phyloP scores from a whole-genome alignment of 2,329 filamentous ascomycete species.

The Helotiales sp. region DNA sequence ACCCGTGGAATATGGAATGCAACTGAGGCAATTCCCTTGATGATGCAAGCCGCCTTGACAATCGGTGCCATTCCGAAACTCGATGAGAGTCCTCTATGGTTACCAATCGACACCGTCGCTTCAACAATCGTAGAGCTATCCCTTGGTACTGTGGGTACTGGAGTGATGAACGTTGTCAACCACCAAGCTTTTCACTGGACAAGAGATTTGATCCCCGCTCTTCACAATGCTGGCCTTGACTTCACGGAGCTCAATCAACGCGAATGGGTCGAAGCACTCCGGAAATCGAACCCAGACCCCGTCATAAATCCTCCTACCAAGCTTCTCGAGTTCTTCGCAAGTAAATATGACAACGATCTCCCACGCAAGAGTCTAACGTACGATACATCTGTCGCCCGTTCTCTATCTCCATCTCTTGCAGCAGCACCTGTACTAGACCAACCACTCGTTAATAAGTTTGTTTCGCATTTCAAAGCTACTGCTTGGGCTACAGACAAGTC shows the following conservation, averaged over 20 bases:
- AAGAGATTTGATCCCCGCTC: slow-evolving; percentile 49
- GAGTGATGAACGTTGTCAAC: slow-evolving; percentile 48
- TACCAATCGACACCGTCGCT: slow-evolving; percentile 47
- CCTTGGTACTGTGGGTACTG: slow-evolving; percentile 16
- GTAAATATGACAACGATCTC: slow-evolving; percentile 51
- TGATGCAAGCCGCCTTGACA: slow-evolving; percentile 47
- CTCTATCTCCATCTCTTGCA: slow-evolving; percentile 18
- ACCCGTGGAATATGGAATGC: slow-evolving; percentile 46
- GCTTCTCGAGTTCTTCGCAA: slow-evolving; percentile 50
- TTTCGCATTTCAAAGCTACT: slow-evolving; percentile 12
- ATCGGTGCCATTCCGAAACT: slow-evolving; percentile 48
- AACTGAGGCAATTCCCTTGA: slow-evolving; percentile 53
- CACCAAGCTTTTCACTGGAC: slow-evolving; percentile 48
- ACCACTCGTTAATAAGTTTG: slow-evolving; percentile 19
- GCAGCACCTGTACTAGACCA: slow-evolving; percentile 12
- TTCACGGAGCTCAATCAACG: slow-evolving; percentile 43
- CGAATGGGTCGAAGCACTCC: slow-evolving; percentile 46
- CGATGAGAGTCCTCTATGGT: slow-evolving; percentile 44
- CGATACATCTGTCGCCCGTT: slow-evolving; percentile 14
- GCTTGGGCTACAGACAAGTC: slow-evolving; percentile 4
- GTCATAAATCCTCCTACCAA: slow-evolving; percentile 51
- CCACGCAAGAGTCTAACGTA: slow-evolving; percentile 14
- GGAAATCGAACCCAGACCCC: slow-evolving; percentile 48
- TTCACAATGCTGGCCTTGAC: slow-evolving; percentile 44
- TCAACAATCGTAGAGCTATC: slow-evolving; percentile 42